A percentile compares a stretch with the other conserved stretches of the same genome.
phyloP scores from a whole-genome alignment of 345 rosid genomes.

The Hypericum perforatum region DNA sequence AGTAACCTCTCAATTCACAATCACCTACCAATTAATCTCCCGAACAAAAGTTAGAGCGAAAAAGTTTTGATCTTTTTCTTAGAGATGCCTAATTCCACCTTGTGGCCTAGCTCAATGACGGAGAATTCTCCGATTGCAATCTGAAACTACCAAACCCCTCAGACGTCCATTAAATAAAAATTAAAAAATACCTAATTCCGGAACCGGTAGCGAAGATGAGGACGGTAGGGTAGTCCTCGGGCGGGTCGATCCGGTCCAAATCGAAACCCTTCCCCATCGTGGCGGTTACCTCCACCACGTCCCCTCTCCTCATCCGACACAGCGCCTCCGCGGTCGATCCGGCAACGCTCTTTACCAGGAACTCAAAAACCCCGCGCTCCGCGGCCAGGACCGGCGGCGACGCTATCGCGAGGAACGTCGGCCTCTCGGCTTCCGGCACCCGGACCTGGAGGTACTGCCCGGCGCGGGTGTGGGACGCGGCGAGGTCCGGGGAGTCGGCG shows the following conservation, averaged over 20 bases:
- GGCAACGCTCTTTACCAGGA: conserved; percentile 70
- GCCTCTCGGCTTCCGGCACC: conserved; percentile 50
- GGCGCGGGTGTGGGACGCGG: conserved; percentile 42
- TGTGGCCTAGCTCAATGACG: too few species aligned
- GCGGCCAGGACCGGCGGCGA: conserved; percentile 65
- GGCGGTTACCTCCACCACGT: conserved; percentile 68
- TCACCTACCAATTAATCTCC: too few species aligned
- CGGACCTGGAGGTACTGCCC: conserved; percentile 96
- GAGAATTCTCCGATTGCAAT: too few species aligned
- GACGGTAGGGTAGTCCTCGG: conserved; percentile 48
- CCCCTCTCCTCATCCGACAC: conserved; percentile 69
- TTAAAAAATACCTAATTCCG: conserved; percentile 56
- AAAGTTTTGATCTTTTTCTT: too few species aligned
- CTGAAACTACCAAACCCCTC: too few species aligned
- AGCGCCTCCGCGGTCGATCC: conserved; percentile 91
- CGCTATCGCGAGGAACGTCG: conserved; percentile 75
- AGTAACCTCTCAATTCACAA: too few species aligned
- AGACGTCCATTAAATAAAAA: too few species aligned
- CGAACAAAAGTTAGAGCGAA: too few species aligned
- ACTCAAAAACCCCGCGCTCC: conserved; percentile 57
- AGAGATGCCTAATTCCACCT: too few species aligned
- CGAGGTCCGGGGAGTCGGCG: conserved; percentile 67
- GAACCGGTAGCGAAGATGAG: conserved; percentile 94
- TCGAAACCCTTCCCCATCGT: conserved; percentile 76
- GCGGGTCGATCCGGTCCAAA: conserved; percentile 56